Evolutionary conservation across 2,329 filamentous ascomycete genomes (phyloP), one percentile per base, ranked within the genome.

Genomic region (Gliomastix tumulicola): DNA sequence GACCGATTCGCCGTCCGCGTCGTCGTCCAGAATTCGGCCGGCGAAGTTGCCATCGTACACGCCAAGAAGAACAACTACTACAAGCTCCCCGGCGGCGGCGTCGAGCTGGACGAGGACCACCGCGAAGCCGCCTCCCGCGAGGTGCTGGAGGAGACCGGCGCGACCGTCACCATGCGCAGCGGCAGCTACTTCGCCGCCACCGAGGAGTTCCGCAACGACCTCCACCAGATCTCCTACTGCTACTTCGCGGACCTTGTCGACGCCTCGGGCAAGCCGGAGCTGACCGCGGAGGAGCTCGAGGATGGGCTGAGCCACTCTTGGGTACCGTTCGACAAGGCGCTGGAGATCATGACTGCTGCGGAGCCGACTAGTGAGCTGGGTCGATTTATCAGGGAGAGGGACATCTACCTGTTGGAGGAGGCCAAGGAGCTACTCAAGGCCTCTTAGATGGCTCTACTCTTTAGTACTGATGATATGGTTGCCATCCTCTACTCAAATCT

Each of bases 81-180:
- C 19, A 43, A 43, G n/a, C 35, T 43, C 6, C 41, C 41, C n/a
- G 41, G 41, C 17, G 41, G 41, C 28, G 41, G 41, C n/a, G 31
- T 43, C 21, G 41, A 43, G 12, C 25, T 16, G 12, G 35, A 18
- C 1, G 41, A 43, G 27, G 25, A 27, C 21, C 41, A 33, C 21
- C 12, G 19, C 5, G 30, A 34, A 5, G 41, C 41, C 7, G 38
- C 35, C 2, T 5, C 21, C 19, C 38, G 41, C 16, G 38, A 43
- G 18, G 39, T 41, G 18, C 33, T 34, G 28, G 41, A 43, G 36
- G 41, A 43, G 23, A 43, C 35, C 1, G 41, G 41, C 21, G 38
- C 35, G 2, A 17, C 19, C 2, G 36, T 43, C 11, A 17, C 17
- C 13, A 22, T 41, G 8, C 35, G 27, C 5, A 13, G 22, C 30